Percentiles rank a stretch among this genome's conserved stretches.
Evolutionary conservation across 164 flowering plant genomes (phyloP).

Genomic region (Nymphaea colorata): DNA sequence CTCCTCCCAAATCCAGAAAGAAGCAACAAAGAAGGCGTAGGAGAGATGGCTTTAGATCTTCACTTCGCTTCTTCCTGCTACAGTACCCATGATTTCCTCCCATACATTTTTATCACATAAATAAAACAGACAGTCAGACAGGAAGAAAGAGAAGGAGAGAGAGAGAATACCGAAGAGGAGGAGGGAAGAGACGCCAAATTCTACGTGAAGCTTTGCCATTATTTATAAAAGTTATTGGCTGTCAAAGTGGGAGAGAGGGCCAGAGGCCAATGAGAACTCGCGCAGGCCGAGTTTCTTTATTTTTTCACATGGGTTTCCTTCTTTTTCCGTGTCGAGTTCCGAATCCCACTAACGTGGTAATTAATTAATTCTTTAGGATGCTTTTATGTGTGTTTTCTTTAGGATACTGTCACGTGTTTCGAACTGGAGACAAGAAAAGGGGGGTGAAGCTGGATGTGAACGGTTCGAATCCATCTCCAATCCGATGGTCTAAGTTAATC

Average conservation of each 20-base stretch:
- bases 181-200: neutral
- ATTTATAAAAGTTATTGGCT: neutral
- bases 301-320: no score
- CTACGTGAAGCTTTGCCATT: neutral
- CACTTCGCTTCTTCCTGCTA: neutral
- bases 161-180: neutral
- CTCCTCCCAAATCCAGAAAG: neutral
- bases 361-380: no score
- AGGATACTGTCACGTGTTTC: no score
- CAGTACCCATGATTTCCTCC: neutral
- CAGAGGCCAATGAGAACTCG: neutral
- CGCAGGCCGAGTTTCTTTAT: neutral
- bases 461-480: no score
- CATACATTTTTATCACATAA: neutral
- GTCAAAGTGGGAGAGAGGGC: neutral
- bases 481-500: no score
- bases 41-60: neutral
- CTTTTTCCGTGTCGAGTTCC: no score
- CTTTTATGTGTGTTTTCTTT: no score
- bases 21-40: neutral
- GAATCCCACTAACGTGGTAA: no score
- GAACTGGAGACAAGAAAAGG: no score
- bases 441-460: no score
- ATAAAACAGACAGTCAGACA: no score
- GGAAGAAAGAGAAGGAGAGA: neutral